Percentiles rank a stretch among this genome's conserved stretches.
These are phyloP conservation scores for Monilinia polystroma DNA, from an alignment of 2,329 filamentous ascomycete genomes.

Conservation along the genomic window DNA sequence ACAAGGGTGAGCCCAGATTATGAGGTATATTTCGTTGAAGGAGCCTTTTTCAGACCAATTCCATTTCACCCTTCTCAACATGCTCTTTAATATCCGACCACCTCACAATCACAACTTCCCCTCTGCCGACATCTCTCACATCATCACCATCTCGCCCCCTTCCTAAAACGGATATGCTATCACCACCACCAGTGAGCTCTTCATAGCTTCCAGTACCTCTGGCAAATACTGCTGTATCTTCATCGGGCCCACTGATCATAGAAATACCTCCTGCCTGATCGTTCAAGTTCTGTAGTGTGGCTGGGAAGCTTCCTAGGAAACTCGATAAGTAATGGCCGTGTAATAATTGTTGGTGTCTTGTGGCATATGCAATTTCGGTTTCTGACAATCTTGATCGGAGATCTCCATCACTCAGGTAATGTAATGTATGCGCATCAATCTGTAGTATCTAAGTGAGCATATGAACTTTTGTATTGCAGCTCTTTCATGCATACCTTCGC, in stretches of 20 bases:
- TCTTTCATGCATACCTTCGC: constrained; percentile 2
- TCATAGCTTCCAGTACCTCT: constrained; percentile 63
- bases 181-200: constrained; percentile 61
- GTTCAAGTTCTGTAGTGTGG: constrained; percentile 77
- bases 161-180: constrained; percentile 79
- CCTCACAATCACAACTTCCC: constrained; percentile 37
- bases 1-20: no score
- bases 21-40: background rate
- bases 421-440: constrained; percentile 74
- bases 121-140: constrained; percentile 50
- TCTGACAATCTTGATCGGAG: constrained; percentile 66
- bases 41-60: constrained; percentile 31
- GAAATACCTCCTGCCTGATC: constrained; percentile 85
- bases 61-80: constrained; percentile 28
- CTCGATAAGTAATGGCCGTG: constrained; percentile 81
- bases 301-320: constrained; percentile 81
- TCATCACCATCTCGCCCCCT: constrained; percentile 64
- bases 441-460: constrained; percentile 85
- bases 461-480: constrained; percentile 44
- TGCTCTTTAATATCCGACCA: constrained; percentile 43
- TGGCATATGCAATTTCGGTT: constrained; percentile 78
- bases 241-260: constrained; percentile 89
- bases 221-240: constrained; percentile 81
- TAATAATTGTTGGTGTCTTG: constrained; percentile 79
- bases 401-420: constrained; percentile 62